Evolutionary conservation across 768 basidiomycete species (phyloP).

Genomic region (Trichaptum fuscoviolaceum): DNA sequence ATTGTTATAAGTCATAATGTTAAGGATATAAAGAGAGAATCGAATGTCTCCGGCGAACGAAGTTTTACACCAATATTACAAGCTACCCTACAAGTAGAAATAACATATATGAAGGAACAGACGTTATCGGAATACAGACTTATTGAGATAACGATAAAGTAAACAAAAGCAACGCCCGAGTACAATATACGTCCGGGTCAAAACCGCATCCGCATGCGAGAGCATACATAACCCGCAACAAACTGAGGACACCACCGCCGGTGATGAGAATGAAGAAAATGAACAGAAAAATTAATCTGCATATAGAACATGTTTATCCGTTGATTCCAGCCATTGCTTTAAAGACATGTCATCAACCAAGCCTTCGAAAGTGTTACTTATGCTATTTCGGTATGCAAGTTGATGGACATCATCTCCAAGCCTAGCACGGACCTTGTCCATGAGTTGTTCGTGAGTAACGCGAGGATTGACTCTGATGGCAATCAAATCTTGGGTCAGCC

Average conservation of each 20-base stretch:
- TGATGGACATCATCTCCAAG: constrained; percentile 66
- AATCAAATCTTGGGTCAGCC: constrained; percentile 88
- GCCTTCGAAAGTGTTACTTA: constrained; percentile 57
- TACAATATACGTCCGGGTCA: background rate
- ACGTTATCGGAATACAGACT: background rate
- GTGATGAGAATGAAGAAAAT: background rate
- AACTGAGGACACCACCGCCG: background rate
- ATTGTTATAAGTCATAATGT: background rate
- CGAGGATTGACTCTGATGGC: constrained; percentile 95
- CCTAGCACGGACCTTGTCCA: constrained; percentile 88
- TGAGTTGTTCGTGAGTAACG: constrained; percentile 79
- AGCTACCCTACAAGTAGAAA: background rate
- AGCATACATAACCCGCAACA: background rate
- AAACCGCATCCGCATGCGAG: background rate
- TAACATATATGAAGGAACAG: background rate
- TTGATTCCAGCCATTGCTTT: constrained; percentile 66
- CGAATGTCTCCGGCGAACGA: background rate
- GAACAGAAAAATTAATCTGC: constrained; percentile 45
- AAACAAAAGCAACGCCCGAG: background rate
- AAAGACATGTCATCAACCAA: constrained; percentile 61
- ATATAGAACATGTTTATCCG: constrained; percentile 80
- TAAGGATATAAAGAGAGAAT: background rate
- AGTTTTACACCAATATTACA: constrained; percentile 1
- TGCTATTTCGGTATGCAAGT: constrained; percentile 72
- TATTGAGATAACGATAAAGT: background rate